phyloP scores from a whole-genome alignment of 768 basidiomycete species.

The Russula dissimulans region DNA sequence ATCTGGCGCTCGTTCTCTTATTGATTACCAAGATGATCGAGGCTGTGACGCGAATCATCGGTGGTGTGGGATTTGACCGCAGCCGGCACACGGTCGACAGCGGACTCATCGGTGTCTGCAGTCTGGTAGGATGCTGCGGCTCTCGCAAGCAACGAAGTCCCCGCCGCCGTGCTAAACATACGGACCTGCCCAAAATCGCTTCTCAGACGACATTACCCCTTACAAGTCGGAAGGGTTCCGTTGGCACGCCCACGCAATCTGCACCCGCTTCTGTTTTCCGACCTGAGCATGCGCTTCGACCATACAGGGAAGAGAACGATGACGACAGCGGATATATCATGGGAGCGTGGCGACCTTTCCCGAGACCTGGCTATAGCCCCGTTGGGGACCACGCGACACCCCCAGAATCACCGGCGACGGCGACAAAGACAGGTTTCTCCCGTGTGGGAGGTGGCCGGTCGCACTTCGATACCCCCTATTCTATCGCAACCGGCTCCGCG shows the following conservation, averaged over 20 bases:
- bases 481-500: slow-evolving; percentile 40
- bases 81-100: slow-evolving; percentile 72
- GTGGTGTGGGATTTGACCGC: slow-evolving; percentile 75
- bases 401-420: slow-evolving; percentile 23
- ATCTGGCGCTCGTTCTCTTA: slow-evolving; percentile 75
- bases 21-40: slow-evolving; percentile 80
- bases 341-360: slow-evolving; percentile 86
- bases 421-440: slow-evolving; percentile 57
- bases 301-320: slow-evolving; percentile 71
- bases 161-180: slow-evolving; percentile 16
- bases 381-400: slow-evolving; percentile 28
- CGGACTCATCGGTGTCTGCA: slow-evolving; percentile 79
- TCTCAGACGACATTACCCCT: slow-evolving; percentile 14
- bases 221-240: slow-evolving; percentile 20
- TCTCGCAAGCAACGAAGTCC: slow-evolving; percentile 29
- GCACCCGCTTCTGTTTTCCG: slow-evolving; percentile 63
- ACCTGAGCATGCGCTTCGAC: slow-evolving; percentile 69
- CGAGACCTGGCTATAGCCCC: slow-evolving; percentile 40
- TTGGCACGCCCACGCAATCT: slow-evolving; percentile 34
- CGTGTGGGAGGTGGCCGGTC: slow-evolving; percentile 83
- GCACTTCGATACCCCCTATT: slow-evolving; percentile 78
- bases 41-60: slow-evolving; percentile 67
- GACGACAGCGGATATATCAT: slow-evolving; percentile 82
- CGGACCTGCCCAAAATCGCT: slow-evolving; percentile 12
- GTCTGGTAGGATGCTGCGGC: slow-evolving; percentile 59